phyloP scores from a whole-genome alignment of 2,329 filamentous ascomycete genomes.

The Alternaria angustiovoidea region DNA sequence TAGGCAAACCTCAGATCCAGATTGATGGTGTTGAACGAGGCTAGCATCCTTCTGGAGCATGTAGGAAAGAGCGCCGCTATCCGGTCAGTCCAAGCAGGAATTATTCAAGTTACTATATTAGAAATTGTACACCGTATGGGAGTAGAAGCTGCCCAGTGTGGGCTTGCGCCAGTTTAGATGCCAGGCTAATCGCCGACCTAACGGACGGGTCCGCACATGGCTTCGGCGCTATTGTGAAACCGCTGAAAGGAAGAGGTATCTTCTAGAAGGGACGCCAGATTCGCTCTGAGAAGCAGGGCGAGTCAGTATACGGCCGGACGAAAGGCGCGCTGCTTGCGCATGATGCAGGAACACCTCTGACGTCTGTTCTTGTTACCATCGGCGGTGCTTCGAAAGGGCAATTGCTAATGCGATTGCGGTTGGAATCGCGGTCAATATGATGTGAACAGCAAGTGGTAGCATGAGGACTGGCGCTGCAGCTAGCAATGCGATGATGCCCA shows the following conservation, averaged over 20 bases:
- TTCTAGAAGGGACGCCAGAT: conserved; percentile 23
- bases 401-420: conserved; percentile 1
- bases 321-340: not conserved
- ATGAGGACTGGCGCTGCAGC: conserved; percentile 7
- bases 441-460: conserved; percentile 12
- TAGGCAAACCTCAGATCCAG: not conserved
- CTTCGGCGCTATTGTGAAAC: conserved; percentile 26
- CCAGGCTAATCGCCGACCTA: conserved; percentile 22
- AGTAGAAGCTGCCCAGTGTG: conserved; percentile 5
- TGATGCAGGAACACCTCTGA: conserved; percentile 1
- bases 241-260: conserved; percentile 17
- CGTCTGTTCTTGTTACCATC: not conserved
- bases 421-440: conserved; percentile 14
- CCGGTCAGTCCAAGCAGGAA: not conserved
- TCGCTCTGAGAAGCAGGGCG: conserved; percentile 12
- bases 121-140: conserved; percentile 2
- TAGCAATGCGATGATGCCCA: conserved; percentile 27
- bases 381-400: not conserved
- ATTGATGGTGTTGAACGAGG: not conserved
- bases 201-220: conserved; percentile 21
- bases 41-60: not conserved
- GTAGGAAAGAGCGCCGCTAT: not conserved
- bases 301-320: conserved; percentile 13
- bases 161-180: conserved; percentile 6
- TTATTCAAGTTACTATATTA: not conserved